phyloP scores from a whole-genome alignment of 176 grass and related monocot species.

The Cocos nucifera region DNA sequence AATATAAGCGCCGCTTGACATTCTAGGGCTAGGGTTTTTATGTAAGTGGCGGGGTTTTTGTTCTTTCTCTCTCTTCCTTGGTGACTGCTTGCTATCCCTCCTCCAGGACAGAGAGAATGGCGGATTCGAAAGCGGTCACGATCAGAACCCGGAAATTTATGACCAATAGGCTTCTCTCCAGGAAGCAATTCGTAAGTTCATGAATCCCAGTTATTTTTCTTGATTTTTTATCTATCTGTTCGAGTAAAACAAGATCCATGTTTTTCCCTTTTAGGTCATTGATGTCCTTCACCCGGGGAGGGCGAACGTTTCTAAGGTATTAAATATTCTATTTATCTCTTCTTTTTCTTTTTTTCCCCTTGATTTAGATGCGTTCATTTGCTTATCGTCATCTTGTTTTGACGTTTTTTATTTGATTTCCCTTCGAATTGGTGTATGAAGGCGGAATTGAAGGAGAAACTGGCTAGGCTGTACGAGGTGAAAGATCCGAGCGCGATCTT shows the following conservation, averaged over 20 bases:
- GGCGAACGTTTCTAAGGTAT: conserved; percentile 13
- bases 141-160: conserved; percentile 10
- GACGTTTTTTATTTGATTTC: background rate
- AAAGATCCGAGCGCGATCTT: conserved; percentile 8
- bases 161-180: conserved; percentile 10
- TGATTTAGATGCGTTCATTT: background rate
- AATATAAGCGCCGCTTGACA: no score
- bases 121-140: conserved; percentile 6
- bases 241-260: background rate
- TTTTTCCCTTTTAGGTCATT: background rate
- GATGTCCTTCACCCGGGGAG: conserved; percentile 14
- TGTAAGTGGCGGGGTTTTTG: no score
- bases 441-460: conserved; percentile 16
- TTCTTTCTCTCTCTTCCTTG: no score
- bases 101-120: background rate
- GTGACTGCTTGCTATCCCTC: no score
- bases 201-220: background rate
- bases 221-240: background rate
- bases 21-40: no score
- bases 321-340: background rate
- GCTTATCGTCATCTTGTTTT: background rate
- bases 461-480: conserved; percentile 6
- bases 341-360: background rate
- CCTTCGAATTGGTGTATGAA: background rate
- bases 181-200: conserved; percentile 11